Base-by-base conservation (phyloP, 306 rosid species). In the Gillenia trifoliata region DNA sequence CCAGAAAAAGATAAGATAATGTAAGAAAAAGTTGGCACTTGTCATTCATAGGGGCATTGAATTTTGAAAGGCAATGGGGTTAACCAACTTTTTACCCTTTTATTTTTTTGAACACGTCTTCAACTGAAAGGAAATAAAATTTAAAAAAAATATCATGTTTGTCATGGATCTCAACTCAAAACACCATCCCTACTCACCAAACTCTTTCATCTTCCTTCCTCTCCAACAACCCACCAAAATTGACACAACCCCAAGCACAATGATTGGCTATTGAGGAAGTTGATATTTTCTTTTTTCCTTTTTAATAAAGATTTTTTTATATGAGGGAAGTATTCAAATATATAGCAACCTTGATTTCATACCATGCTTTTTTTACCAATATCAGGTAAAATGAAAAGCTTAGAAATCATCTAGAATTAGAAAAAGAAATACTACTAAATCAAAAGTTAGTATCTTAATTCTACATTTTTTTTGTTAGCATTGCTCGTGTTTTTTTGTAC, bases 181-280 rank as follows among this genome's bases (percentile, higher is more conserved):
- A 36, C 26, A 75, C 61, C 85, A 41, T 23, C 49, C 72, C 57
- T 71, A 22, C 34, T 33, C 69, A 77, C 83, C 88, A 77, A 87
- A 77, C 88, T 72, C 70, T 43, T 52, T 65, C 59, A 52, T 52
- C 23, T 66, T 13, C 17, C 20, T 45, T 29, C 0, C 62, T 49
- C 20, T 8, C 22, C 61, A 64, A 41, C 79, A 15, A 79, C 78
- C 77, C 79, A 55, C 80, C 74, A 33, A 52, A 36, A 3, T 31
- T 19, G 43, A 23, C 9, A 11, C 41, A 29, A 47, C 28, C 16
- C 6, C 6, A 31, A 31, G 17, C 6, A 47, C 38, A 16, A 68
- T 68, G 15, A 29, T 49, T 69, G 61, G 43, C 26, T 4, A 1
- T 22, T 9, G 6, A 49, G 15, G 26, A 68, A 38, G 34, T 0